Base-by-base conservation (phyloP, 371 early-diverging fungal species). In the Haplosporangium sp. region DNA sequence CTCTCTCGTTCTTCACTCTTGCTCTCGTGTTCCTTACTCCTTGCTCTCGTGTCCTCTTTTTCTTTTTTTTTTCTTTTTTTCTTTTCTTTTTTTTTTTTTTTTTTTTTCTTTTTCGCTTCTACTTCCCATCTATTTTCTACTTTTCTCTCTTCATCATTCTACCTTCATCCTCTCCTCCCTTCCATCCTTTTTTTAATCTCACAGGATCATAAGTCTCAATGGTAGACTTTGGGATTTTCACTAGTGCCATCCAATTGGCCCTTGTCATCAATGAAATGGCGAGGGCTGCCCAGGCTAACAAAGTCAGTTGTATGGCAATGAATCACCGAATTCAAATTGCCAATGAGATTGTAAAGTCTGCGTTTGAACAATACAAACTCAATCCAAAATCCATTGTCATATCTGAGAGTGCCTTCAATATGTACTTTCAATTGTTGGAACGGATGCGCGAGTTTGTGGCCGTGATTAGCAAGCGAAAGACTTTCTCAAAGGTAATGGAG, bases 321-420 rank as follows among this genome's bases (percentile, higher is more conserved):
- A 74, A 78, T 67, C 67, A 70, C 45, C 70, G 79, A 34, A 78
- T 78, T 71, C 79, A 78, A 55, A 78, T 74, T 47, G 79, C 79
- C 6, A 78, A 73, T 45, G 79, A 78, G 61, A 70, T 78, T 65
- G 67, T 78, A 67, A 78, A 78, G 58, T 63, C 71, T 2, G 79
- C 79, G 20, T 78, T 70, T 48, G 74, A 78, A 15, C 70, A 63
- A 11, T 64, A 72, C 42, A 72, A 72, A 55, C 11, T 61, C 52
- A 72, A 48, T 48, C 72, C 77, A 7, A 72, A 68, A 37, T 38
- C 65, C 20, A 9, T 74, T 7, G 70, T 67, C 48, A 65, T 78
- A 52, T 67, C 79, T 0, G 74, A 74, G 34, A 64, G 20, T 39
- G 79, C 79, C 11, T 73, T 78, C 64, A 69, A 67, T n/a, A 58